These are phyloP conservation scores for Botryotinia narcissicola DNA, from an alignment of 2,329 filamentous ascomycete species.

Conservation along the genomic window DNA sequence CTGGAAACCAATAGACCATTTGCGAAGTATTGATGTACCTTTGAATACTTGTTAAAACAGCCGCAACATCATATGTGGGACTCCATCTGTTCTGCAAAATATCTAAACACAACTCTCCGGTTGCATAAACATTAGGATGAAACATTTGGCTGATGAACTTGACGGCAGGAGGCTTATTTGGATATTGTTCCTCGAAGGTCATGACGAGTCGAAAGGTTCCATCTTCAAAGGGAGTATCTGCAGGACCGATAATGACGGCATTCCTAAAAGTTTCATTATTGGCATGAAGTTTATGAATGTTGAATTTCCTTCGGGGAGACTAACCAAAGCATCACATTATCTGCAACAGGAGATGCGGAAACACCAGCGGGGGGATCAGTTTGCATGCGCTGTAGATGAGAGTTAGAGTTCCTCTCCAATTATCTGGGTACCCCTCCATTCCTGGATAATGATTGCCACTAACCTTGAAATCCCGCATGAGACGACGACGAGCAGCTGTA, in stretches of 20 bases:
- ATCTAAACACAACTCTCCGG: slow-evolving; percentile 92
- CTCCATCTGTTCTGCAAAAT: slow-evolving; percentile 98
- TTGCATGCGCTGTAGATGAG: slow-evolving; percentile 79
- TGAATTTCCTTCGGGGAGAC: slow-evolving; percentile 5
- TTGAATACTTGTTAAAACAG: slow-evolving; percentile 95
- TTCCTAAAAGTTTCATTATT: slow-evolving; percentile 63
- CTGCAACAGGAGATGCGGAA: slow-evolving; percentile 90
- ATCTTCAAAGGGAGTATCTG: slow-evolving; percentile 96
- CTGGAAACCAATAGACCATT: neutral
- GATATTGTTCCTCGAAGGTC: slow-evolving; percentile 99
- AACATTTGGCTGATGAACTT: slow-evolving; percentile 99
- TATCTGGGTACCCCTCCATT: slow-evolving; percentile 16
- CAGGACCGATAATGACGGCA: slow-evolving; percentile 94
- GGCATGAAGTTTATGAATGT: slow-evolving; percentile 1
- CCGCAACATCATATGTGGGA: slow-evolving; percentile 96
- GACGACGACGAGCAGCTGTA: slow-evolving; percentile 86
- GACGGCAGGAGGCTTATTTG: slow-evolving; percentile 95
- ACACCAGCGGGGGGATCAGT: slow-evolving; percentile 96
- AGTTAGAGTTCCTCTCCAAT: slow-evolving; percentile 26
- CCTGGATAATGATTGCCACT: slow-evolving; percentile 36
- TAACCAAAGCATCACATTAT: slow-evolving; percentile 97
- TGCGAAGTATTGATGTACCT: slow-evolving; percentile 56
- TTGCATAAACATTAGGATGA: slow-evolving; percentile 97
- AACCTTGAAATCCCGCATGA: slow-evolving; percentile 99
- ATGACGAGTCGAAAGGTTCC: slow-evolving; percentile 97